Evolutionary conservation across 225 moss, liverwort and hornwort genomes (phyloP), one percentile per base, ranked within the genome.

Genomic region (Sphagnum tenellum): DNA sequence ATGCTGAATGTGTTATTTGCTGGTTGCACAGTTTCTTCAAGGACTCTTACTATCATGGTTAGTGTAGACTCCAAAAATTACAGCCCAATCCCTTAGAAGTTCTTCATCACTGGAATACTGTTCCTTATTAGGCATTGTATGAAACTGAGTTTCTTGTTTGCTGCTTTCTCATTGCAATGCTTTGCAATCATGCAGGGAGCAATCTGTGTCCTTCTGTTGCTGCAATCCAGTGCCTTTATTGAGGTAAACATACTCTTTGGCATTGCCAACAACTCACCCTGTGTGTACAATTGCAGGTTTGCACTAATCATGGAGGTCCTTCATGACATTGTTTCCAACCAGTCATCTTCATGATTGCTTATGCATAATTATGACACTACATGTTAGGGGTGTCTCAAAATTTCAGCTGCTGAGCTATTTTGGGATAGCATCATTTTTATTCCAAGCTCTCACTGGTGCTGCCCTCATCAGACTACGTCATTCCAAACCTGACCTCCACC

Each of bases 401-500:
- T 48, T 60, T 67, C 82, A 93, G 91, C 59, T 91, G 72, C 65
- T 94, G 50, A 89, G 81, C 71, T 94, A 91, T 78, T 86, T 89
- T 65, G 89, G 83, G 61, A 81, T 85, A 12, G 79, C 90, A 49
- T 66, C 78, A 4, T 94, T 70, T 68, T 7, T 83, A 48, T 83
- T 89, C 71, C 61, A 64, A 13, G 85, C 75, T 46, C 78, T 94
- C 66, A 69, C 81, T 56, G 87, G 77, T 14, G 62, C 67, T 51
- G 94, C 81, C 64, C 87, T 83, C 13, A 91, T 89, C 8, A 85
- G 87, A 70, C 44, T 94, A 64, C 91, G 94, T 53, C 76, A 67
- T 62, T 81, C 83, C 64, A 66, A 74, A 52, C 91, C 94, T 48
- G 72, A 75, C 58, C 78, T 91, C 5, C 81, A 83, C 61, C 85